These are phyloP conservation scores for Candida vaughaniae DNA, from an alignment of 805 yeast species.

Conservation along the genomic window DNA sequence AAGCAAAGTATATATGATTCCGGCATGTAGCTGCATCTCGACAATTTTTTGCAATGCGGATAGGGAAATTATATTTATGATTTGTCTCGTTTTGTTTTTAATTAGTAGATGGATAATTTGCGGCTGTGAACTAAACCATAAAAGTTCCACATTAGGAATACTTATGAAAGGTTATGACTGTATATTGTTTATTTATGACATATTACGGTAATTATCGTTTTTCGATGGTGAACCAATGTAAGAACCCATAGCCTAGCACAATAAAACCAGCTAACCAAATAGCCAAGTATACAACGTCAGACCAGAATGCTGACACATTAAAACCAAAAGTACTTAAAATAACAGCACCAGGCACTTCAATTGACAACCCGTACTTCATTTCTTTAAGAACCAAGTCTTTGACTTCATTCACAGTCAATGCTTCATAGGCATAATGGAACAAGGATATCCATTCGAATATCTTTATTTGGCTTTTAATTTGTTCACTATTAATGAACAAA, in stretches of 20 bases:
- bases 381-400: constrained; percentile 80
- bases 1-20: too few species aligned
- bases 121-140: too few species aligned
- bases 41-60: too few species aligned
- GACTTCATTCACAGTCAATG: constrained; percentile 89
- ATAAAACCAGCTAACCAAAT: constrained; percentile 60
- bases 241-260: constrained; percentile 68
- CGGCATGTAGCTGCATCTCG: too few species aligned
- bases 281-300: constrained; percentile 61
- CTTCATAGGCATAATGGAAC: constrained; percentile 95
- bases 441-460: constrained; percentile 83
- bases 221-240: constrained; percentile 75
- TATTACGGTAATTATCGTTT: constrained; percentile 47
- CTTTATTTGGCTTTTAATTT: constrained; percentile 48
- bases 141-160: too few species aligned
- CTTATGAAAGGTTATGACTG: too few species aligned
- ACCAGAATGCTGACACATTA: constrained; percentile 69
- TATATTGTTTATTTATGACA: too few species aligned
- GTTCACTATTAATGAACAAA: constrained; percentile 81
- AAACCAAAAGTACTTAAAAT: constrained; percentile 95
- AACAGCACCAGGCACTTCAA: constrained; percentile 97
- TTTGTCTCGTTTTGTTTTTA: too few species aligned
- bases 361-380: constrained; percentile 86
- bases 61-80: too few species aligned
- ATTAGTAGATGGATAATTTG: too few species aligned